Base-by-base conservation (phyloP, 257 asterid genomes). In the Apocynum venetum region DNA sequence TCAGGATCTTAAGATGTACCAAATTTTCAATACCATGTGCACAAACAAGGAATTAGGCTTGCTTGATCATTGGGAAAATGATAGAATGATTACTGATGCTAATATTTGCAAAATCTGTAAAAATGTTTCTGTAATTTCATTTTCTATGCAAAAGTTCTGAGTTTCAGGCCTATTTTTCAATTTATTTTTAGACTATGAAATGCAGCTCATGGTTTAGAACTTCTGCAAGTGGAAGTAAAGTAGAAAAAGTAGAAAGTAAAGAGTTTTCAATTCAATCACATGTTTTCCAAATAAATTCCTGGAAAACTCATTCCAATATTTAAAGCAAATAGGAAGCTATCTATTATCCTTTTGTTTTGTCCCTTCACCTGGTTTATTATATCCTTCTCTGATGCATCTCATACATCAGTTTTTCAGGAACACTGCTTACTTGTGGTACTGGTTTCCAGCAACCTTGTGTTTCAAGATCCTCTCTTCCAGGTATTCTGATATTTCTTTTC, bases 391-490 rank as follows among this genome's bases (percentile, higher is more conserved):
- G 57, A 36, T 76, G 71, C 36, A 57, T 76, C 64, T 40, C 46
- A 68, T 75, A 3, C 52, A 51, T 78, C 93, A 94, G 98, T 84
- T 94, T 92, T 82, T 87, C 96, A 71, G 92, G 83, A 64, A 94
- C 94, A 76, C 85, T 38, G 82, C 96, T 94, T 57, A 80, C 80
- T 41, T 94, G 97, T 74, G 96, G 97, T 71, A 75, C 79, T 44
- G 86, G 85, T 74, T 78, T 88, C 80, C 86, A 87, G 72, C 89
- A 89, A 49, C 93, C 97, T 73, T 94, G 98, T 86, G 83, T 85
- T 77, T 89, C 96, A 52, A 86, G 83, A 79, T 86, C 96, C 79
- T 85, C 93, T 43, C 41, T 79, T 69, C 87, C 90, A 88, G 97
- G 98, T 91, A 67, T 12, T 57, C 11, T 3, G 66, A 48, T 61